Base-by-base conservation (phyloP, 179 eudicot genomes). In the Nepenthes alata region DNA sequence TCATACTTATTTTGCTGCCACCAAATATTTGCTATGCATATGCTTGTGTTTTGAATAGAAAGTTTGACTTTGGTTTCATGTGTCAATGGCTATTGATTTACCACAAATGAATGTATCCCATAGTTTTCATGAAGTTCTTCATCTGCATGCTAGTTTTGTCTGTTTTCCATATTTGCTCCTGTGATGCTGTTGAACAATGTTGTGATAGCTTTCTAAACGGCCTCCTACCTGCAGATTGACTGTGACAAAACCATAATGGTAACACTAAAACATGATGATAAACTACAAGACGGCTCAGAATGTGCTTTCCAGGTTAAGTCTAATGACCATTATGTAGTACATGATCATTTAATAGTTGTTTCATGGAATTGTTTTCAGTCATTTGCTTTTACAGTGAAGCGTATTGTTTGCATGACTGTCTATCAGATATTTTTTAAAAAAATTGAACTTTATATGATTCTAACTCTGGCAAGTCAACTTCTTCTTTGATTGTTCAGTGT, bases 221-320 rank as follows among this genome's bases (percentile, higher is more conserved):
- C 25, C 25, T 25, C 25, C 25, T 50, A 3, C 62, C 13, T 76
- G 75, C 94, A 90, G 97, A 77, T 91, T 71, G 97, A 91, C 74
- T 85, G 87, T 69, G 97, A 91, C 77, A 91, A 91, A 71, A 85
- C 97, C 16, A 80, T 91, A 47, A 82, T 84, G 88, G 97, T 88
- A 34, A 77, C 96, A 14, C 52, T 91, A 68, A 91, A 91, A 71
- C 96, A 83, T 60, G 94, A 88, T 75, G 96, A 88, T 60, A 91
- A 91, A 64, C 70, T 91, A 62, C 90, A 77, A 70, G 97, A 91
- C 64, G 87, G 90, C 9, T 52, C 90, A 12, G 96, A 88, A 71
- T 85, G 88, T 75, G 70, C 95, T 64, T 91, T 91, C 72, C 97
- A 91, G 94, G 98, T 89, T 44, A 35, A 35, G 53, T 5, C 35